Percentiles rank a stretch among this genome's conserved stretches.
These are phyloP conservation scores for Senna siamea DNA, from an alignment of 306 rosid genomes.

Conservation along the genomic window DNA sequence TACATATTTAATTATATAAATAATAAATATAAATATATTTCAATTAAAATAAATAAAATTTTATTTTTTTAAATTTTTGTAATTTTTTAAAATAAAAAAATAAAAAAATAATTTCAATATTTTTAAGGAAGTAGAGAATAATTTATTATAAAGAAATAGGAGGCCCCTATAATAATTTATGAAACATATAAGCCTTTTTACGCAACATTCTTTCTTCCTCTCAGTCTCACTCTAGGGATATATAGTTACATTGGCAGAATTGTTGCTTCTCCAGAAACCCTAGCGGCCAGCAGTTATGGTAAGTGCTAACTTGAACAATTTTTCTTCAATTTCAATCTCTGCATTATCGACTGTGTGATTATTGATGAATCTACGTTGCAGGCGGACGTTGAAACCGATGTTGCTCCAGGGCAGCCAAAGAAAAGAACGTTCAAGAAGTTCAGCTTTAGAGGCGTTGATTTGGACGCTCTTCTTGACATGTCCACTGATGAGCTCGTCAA, in stretches of 20 bases:
- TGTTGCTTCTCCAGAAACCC: background rate
- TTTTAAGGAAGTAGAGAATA: too few relatives aligned
- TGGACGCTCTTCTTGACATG: constrained; percentile 83
- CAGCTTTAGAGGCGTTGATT: constrained; percentile 82
- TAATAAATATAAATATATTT: too few relatives aligned
- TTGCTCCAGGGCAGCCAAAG: constrained; percentile 60
- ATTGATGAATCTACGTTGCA: background rate
- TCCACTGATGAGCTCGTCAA: constrained; percentile 86
- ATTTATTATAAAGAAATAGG: too few relatives aligned
- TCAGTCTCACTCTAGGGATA: background rate
- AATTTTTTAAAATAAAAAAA: too few relatives aligned
- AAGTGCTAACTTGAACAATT: background rate
- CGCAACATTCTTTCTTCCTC: background rate
- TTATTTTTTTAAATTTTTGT: too few relatives aligned
- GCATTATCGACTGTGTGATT: background rate
- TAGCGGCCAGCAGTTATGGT: background rate
- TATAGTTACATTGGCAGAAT: background rate
- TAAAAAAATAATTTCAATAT: too few relatives aligned
- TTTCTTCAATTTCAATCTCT: background rate
- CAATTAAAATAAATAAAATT: too few relatives aligned
- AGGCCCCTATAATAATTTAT: background rate
- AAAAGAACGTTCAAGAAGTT: constrained; percentile 91
- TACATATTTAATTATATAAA: too few relatives aligned
- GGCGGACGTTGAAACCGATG: constrained; percentile 58
- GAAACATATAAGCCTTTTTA: background rate